phyloP scores from a whole-genome alignment of 202 grass and related monocot genomes.

The Setaria italica region DNA sequence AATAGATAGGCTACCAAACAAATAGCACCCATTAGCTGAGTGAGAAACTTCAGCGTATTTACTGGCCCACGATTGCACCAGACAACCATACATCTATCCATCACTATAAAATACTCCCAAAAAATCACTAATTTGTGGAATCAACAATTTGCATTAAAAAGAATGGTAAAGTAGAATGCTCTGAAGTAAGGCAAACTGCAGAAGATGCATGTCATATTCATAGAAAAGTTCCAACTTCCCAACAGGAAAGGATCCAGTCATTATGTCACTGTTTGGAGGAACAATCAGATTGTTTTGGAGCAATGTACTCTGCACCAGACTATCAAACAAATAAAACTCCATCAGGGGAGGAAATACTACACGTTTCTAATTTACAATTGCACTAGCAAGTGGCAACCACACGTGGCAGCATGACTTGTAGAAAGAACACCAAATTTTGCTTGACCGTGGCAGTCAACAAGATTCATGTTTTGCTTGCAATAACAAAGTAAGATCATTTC shows the following conservation, averaged over 20 bases:
- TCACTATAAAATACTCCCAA: too few species aligned
- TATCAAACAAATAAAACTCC: not conserved
- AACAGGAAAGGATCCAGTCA: not conserved
- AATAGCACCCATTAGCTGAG: not conserved
- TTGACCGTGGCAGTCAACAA: not conserved
- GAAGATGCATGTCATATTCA: not conserved
- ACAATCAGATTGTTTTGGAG: not conserved
- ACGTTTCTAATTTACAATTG: not conserved
- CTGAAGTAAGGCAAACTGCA: not conserved
- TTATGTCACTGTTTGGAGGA: not conserved
- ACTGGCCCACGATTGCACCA: not conserved
- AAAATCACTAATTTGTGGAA: not conserved
- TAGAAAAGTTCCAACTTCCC: not conserved
- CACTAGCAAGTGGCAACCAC: slow-evolving; percentile 24
- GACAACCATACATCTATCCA: not conserved
- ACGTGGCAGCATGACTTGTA: not conserved
- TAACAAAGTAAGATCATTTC: not conserved
- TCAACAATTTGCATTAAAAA: not conserved
- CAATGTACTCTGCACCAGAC: not conserved
- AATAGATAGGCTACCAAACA: slow-evolving; percentile 22
- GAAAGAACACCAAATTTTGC: not conserved
- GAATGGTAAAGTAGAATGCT: not conserved
- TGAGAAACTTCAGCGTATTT: not conserved
- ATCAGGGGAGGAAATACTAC: not conserved
- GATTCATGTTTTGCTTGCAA: not conserved